phyloP scores from a whole-genome alignment of 1,284 basidiomycete species.

The Cryptococcus sp. region DNA sequence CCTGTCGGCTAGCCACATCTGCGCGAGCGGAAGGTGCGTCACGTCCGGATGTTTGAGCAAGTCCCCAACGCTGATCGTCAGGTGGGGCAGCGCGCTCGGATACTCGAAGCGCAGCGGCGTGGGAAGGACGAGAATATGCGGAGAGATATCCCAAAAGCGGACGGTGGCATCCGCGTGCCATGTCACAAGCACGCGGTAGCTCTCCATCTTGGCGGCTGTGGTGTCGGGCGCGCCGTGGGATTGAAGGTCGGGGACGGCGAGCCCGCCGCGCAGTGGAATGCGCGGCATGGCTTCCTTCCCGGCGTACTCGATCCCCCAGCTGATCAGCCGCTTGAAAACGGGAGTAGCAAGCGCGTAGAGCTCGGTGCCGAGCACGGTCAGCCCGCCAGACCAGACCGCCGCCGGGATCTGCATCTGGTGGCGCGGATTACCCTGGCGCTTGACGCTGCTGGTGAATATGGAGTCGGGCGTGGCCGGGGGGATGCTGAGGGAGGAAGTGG shows the following conservation, averaged over 20 bases:
- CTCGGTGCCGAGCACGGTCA: slow-evolving; percentile 40
- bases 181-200: slow-evolving; percentile 65
- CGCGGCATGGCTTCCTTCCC: slow-evolving; percentile 38
- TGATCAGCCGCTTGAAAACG: slow-evolving; percentile 44
- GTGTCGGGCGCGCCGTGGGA: slow-evolving; percentile 45
- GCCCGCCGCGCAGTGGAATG: slow-evolving; percentile 44
- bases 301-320: slow-evolving; percentile 37
- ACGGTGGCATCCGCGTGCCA: slow-evolving; percentile 64
- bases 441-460: background rate
- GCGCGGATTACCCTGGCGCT: slow-evolving; percentile 15
- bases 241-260: slow-evolving; percentile 46
- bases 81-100: slow-evolving; percentile 60
- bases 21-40: slow-evolving; percentile 41
- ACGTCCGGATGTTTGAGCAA: slow-evolving; percentile 50
- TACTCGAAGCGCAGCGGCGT: slow-evolving; percentile 54
- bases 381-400: slow-evolving; percentile 42
- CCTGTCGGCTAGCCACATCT: slow-evolving; percentile 44
- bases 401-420: slow-evolving; percentile 40
- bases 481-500: slow-evolving; percentile 18
- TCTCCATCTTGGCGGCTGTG: slow-evolving; percentile 54
- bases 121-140: slow-evolving; percentile 60
- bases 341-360: slow-evolving; percentile 41
- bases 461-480: slow-evolving; percentile 27
- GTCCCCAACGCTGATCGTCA: slow-evolving; percentile 61
- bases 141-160: slow-evolving; percentile 56